Base-by-base conservation (phyloP, 1,139 yeast genomes). In the Entelexis paramagnoliae region DNA sequence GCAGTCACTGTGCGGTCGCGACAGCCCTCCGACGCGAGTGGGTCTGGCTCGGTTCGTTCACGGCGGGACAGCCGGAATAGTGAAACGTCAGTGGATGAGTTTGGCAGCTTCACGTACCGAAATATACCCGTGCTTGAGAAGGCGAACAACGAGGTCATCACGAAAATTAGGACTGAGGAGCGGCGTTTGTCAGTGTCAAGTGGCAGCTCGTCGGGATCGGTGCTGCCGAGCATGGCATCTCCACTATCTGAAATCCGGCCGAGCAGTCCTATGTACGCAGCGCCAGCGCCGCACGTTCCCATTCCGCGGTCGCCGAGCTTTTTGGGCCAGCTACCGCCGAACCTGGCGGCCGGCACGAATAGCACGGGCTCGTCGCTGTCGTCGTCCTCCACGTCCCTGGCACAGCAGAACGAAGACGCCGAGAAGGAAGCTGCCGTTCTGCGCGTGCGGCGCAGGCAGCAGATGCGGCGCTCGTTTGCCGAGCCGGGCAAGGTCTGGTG, bases 101-200 rank as follows among this genome's bases (percentile, higher is more conserved):
- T 91, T 75, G 99, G 99, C 0, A 82, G 93, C 3, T 93, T 93
- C 66, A 82, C 86, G 56, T 93, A 86, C 68, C 75, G 96, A 60
- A 93, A 93, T 64, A 70, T 93, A 57, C 81, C 91, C 13, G 93
- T 93, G 4, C 73, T 93, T 56, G 98, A 91, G 61, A 85, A 84
- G 62, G 97, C 96, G 17, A 93, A 93, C 63, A 87, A 86, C 64
- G 97, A 89, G 66, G 89, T 86, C 16, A 86, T 93, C 55, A 85
- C 85, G 62, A 72, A 95, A 58, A 75, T 93, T 62, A 85, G 87
- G 62, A 81, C 75, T 45, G 97, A 91, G 64, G 95, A 81, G 58
- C 68, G 68, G 13, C 50, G 65, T 10, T 47, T 64, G 33, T 64
- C 68, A 1, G 36, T 42, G 10, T 42, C 46, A 3, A 42, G 46